Conservation (phyloP, 2,329 filamentous ascomycete species). For the Phialocephala sp. region DNA sequence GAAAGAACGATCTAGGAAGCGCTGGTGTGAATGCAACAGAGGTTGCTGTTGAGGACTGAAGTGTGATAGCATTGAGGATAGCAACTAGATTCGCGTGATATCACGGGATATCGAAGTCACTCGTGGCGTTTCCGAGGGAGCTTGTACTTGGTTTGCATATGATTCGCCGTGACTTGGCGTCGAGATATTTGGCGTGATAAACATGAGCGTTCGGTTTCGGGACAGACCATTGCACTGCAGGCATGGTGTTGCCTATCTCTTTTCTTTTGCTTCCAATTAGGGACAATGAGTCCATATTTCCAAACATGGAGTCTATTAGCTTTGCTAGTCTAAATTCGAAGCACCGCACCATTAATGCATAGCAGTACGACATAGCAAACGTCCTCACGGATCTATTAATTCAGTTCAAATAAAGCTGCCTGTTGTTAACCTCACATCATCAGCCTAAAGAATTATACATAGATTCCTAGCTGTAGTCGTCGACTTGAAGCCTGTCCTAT, state of each 20-base stretch:
- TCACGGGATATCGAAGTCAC: background rate
- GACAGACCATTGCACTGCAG: background rate
- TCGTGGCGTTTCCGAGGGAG: background rate
- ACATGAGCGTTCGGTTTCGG: background rate
- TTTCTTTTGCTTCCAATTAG: background rate
- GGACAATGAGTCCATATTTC: background rate
- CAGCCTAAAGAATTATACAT: too few relatives aligned
- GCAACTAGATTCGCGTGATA: too few relatives aligned
- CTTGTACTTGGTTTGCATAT: background rate
- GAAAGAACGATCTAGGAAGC: slow-evolving; percentile 6
- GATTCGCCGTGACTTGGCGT: background rate
- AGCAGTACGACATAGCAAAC: too few relatives aligned
- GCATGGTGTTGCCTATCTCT: background rate
- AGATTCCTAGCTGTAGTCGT: too few relatives aligned
- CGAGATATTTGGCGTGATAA: background rate
- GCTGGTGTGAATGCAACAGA: slow-evolving; percentile 5
- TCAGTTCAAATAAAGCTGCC: too few relatives aligned
- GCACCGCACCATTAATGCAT: too few relatives aligned
- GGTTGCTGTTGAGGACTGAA: slow-evolving; percentile 24
- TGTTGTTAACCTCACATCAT: too few relatives aligned
- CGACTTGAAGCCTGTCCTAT: too few relatives aligned
- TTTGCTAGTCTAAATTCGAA: background rate
- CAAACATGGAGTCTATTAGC: background rate
- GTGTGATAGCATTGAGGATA: background rate
- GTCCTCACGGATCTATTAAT: too few relatives aligned